These are phyloP conservation scores for Leptographium flavum DNA, from an alignment of 2,329 filamentous ascomycete species.

Conservation along the genomic window DNA sequence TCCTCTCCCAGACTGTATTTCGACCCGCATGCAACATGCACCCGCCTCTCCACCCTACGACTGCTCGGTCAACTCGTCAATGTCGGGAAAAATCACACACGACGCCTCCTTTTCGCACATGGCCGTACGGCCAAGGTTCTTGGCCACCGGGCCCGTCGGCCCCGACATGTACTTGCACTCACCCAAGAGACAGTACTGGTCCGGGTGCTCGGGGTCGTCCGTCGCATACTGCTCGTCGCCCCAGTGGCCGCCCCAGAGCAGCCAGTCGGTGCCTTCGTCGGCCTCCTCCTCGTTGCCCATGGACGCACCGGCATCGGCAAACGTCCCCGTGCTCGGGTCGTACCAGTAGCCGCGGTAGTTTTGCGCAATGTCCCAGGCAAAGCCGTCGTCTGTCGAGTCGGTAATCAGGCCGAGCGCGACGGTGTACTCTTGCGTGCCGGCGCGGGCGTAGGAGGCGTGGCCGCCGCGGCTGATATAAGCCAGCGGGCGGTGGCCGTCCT, in stretches of 20 bases:
- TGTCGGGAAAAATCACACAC: conserved; percentile 9
- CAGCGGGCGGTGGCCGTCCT: conserved; percentile 8
- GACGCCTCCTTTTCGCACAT: conserved; percentile 11
- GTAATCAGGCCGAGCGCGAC: conserved; percentile 10
- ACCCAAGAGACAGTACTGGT: conserved; percentile 13
- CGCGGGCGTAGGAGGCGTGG: conserved; percentile 14
- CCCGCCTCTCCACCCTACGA: conserved; percentile 1
- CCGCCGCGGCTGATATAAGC: conserved; percentile 11
- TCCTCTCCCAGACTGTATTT: no score
- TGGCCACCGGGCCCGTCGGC: conserved; percentile 12
- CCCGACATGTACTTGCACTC: conserved; percentile 14
- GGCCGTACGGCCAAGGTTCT: conserved; percentile 12
- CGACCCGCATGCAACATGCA: neutral
- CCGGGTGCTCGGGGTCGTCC: neutral
- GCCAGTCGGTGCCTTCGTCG: conserved; percentile 9
- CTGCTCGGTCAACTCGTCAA: conserved; percentile 11
- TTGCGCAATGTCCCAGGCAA: conserved; percentile 12
- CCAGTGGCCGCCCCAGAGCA: conserved; percentile 12
- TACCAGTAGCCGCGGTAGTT: conserved; percentile 15
- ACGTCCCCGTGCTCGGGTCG: conserved; percentile 6
- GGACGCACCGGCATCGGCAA: conserved; percentile 4
- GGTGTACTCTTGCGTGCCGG: conserved; percentile 12
- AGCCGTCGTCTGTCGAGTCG: conserved; percentile 13
- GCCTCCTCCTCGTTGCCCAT: conserved; percentile 6
- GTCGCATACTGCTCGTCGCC: conserved; percentile 13